A percentile compares a stretch with the other conserved stretches of the same genome.
Conservation (phyloP, 179 eudicot species). For the Beta macrorhiza region DNA sequence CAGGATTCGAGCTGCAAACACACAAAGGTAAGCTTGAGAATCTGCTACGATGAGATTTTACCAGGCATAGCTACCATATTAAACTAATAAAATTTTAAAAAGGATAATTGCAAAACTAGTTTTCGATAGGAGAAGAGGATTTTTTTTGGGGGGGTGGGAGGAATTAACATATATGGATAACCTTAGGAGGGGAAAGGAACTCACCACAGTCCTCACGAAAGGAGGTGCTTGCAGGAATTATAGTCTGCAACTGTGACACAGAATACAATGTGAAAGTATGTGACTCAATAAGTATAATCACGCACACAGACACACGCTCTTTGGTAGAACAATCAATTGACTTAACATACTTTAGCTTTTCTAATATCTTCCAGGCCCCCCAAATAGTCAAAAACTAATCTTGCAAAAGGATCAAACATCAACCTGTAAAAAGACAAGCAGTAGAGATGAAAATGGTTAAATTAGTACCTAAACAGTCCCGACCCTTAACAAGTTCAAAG, state of each 20-base stretch:
- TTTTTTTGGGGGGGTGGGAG: too few species aligned
- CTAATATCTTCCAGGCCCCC: slow-evolving; percentile 76
- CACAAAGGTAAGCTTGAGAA: slow-evolving; percentile 12
- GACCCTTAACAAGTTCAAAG: too few species aligned
- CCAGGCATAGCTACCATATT: background rate
- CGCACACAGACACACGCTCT: background rate
- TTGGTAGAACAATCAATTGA: slow-evolving; percentile 1
- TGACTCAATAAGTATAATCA: background rate
- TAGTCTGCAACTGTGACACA: slow-evolving; percentile 61
- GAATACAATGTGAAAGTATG: slow-evolving; percentile 8
- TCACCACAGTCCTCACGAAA: slow-evolving; percentile 77
- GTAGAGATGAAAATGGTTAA: background rate
- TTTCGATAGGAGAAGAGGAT: too few species aligned
- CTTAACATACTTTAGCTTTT: slow-evolving; percentile 66
- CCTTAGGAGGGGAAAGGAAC: slow-evolving; percentile 18
- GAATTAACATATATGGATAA: background rate
- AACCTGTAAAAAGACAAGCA: slow-evolving; percentile 48
- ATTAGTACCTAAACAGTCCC: background rate
- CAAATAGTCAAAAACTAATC: slow-evolving; percentile 69
- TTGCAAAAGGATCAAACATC: slow-evolving; percentile 88
- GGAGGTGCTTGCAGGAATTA: slow-evolving; percentile 59
- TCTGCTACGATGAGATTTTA: background rate
- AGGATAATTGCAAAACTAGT: too few species aligned
- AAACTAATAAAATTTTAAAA: background rate
- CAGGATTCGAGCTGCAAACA: slow-evolving; percentile 77